phyloP scores from a whole-genome alignment of 2,329 filamentous ascomycete species.

The Cercospora sp. region DNA sequence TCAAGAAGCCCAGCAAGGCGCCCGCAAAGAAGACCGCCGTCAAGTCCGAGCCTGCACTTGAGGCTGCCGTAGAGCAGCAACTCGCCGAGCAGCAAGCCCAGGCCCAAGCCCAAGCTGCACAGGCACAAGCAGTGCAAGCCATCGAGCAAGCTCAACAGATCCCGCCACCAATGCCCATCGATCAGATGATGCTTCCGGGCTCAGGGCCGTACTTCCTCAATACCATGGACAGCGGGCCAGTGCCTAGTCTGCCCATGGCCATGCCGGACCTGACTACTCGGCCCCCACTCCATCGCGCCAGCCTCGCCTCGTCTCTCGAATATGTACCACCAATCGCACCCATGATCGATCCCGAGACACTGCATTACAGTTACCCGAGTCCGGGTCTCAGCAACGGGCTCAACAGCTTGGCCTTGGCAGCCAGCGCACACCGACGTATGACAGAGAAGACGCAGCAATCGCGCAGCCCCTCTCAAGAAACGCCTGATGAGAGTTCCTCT shows the following conservation, averaged over 20 bases:
- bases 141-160: slow-evolving; percentile 26
- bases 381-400: slow-evolving; percentile 41
- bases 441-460: slow-evolving; percentile 34
- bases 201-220: slow-evolving; percentile 39
- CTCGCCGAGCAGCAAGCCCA: slow-evolving; percentile 31
- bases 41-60: slow-evolving; percentile 36
- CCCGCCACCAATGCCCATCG: slow-evolving; percentile 22
- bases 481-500: slow-evolving; percentile 20
- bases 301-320: slow-evolving; percentile 38
- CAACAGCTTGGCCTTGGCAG: slow-evolving; percentile 42
- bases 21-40: slow-evolving; percentile 33
- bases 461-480: slow-evolving; percentile 28
- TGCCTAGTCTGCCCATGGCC: slow-evolving; percentile 39
- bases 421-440: slow-evolving; percentile 38
- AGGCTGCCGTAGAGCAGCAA: slow-evolving; percentile 40
- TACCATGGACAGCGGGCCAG: slow-evolving; percentile 37
- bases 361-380: slow-evolving; percentile 42
- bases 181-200: slow-evolving; percentile 34
- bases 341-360: slow-evolving; percentile 37
- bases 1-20: slow-evolving; percentile 47
- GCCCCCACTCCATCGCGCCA: slow-evolving; percentile 38
- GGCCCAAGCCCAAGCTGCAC: slow-evolving; percentile 25
- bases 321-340: slow-evolving; percentile 35
- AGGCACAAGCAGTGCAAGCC: slow-evolving; percentile 22
- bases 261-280: slow-evolving; percentile 35